These are phyloP conservation scores for Cyclotella atomus DNA, from an alignment of 108 stramenopile genomes.

Conservation along the genomic window DNA sequence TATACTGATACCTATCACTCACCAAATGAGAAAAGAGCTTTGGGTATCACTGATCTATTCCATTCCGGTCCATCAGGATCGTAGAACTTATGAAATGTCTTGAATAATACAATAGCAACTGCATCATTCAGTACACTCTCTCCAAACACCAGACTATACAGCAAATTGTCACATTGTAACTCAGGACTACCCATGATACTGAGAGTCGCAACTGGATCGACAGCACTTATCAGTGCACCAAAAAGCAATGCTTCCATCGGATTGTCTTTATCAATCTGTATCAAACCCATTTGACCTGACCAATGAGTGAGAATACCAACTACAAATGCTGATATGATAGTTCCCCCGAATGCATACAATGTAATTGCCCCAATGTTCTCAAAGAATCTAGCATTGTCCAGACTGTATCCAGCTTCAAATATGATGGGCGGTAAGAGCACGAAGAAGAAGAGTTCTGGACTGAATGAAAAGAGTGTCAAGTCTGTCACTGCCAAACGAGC, in stretches of 20 bases:
- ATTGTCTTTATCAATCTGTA: conserved; percentile 81
- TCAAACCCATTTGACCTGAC: conserved; percentile 73
- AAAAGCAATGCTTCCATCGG: conserved; percentile 97
- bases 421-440: conserved; percentile 96
- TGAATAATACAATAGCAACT: conserved; percentile 96
- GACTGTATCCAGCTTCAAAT: conserved; percentile 96
- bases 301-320: conserved; percentile 89
- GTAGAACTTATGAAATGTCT: conserved; percentile 89
- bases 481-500: conserved; percentile 66
- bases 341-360: conserved; percentile 93
- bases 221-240: conserved; percentile 93
- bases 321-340: conserved; percentile 92
- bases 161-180: conserved; percentile 89
- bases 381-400: conserved; percentile 92
- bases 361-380: conserved; percentile 93
- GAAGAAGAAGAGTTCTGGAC: conserved; percentile 97
- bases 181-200: conserved; percentile 84
- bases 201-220: conserved; percentile 97
- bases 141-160: conserved; percentile 97
- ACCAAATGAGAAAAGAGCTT: conserved; percentile 75
- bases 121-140: conserved; percentile 98
- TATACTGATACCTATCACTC: too few relatives aligned
- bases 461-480: conserved; percentile 75
- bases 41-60: conserved; percentile 65
- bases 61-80: conserved; percentile 74